phyloP scores from a whole-genome alignment of 2,329 filamentous ascomycete species.

The Neurospora crassa region DNA sequence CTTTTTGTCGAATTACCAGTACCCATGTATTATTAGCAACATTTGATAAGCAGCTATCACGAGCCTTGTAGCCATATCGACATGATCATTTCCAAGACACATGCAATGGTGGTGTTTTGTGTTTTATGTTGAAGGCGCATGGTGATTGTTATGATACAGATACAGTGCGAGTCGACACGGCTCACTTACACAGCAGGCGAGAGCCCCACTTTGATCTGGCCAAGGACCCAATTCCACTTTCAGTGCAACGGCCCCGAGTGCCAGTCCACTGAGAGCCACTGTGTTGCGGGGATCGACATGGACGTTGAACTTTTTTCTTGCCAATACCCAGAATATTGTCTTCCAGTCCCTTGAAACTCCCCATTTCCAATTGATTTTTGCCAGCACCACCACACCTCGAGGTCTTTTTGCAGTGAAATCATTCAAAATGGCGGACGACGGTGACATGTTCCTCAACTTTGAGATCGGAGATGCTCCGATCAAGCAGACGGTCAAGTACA shows the following conservation, averaged over 20 bases:
- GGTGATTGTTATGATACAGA: neutral
- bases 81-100: neutral
- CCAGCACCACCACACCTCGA: neutral
- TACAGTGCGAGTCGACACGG: neutral
- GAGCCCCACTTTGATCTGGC: neutral
- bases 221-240: neutral
- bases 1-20: neutral
- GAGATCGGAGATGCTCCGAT: slow-evolving; percentile 61
- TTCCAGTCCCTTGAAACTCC: neutral
- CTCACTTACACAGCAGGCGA: neutral
- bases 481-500: slow-evolving; percentile 57
- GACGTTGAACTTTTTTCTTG: slow-evolving; percentile 9
- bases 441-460: slow-evolving; percentile 81
- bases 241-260: neutral
- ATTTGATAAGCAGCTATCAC: neutral
- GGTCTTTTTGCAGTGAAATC: neutral
- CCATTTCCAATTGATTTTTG: neutral
- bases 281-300: neutral
- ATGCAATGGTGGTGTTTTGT: neutral
- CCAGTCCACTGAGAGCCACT: neutral
- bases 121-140: neutral
- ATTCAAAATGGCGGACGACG: slow-evolving; percentile 76
- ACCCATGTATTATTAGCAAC: neutral
- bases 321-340: neutral
- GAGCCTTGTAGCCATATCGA: too few relatives aligned